These are phyloP conservation scores for Venturia carpophila DNA, from an alignment of 2,329 filamentous ascomycete genomes.

Conservation along the genomic window DNA sequence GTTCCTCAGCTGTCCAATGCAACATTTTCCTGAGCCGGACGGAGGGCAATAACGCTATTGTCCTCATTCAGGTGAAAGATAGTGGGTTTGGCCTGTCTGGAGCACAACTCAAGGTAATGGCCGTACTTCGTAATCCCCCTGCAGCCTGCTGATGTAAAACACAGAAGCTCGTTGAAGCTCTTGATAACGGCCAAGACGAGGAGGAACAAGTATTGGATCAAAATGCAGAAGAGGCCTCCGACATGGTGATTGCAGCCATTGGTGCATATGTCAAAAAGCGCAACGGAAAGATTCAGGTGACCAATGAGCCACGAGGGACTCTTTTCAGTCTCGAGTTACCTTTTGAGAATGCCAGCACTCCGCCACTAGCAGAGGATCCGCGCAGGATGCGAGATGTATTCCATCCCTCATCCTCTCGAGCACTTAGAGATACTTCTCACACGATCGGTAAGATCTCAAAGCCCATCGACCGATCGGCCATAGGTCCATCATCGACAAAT, in stretches of 20 bases:
- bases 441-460: neutral
- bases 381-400: neutral
- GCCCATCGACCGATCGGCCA: neutral
- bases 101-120: neutral
- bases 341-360: neutral
- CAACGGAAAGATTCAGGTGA: neutral
- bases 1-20: neutral
- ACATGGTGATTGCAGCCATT: conserved; percentile 1
- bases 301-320: neutral
- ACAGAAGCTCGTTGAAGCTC: neutral
- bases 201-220: neutral
- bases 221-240: neutral
- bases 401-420: neutral
- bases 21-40: neutral
- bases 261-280: neutral
- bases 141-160: neutral
- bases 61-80: neutral
- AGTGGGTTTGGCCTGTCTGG: neutral
- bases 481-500: neutral
- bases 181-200: neutral
- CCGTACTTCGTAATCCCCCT: no score
- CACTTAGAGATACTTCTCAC: neutral
- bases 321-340: conserved; percentile 1
- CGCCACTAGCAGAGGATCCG: neutral
- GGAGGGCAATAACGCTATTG: neutral